phyloP scores from a whole-genome alignment of 2,329 filamentous ascomycete species.

The Cercospora beticola region DNA sequence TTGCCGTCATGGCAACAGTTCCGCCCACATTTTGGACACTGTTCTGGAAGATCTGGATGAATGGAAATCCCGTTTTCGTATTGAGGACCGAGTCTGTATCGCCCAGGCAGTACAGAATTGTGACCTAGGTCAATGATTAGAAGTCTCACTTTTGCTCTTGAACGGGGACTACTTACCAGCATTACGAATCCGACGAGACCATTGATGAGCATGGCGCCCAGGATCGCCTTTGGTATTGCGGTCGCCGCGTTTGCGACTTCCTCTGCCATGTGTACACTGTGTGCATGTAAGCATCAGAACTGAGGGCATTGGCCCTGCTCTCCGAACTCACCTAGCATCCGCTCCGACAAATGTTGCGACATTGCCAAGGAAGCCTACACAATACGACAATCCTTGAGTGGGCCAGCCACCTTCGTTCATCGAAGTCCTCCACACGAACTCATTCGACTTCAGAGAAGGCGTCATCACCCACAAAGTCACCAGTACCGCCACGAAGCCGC shows the following conservation, averaged over 20 bases:
- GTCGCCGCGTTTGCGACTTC: constrained; percentile 51
- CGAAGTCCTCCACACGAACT: constrained; percentile 35
- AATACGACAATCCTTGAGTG: constrained; percentile 38
- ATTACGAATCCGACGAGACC: constrained; percentile 50
- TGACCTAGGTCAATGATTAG: constrained; percentile 19
- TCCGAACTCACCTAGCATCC: constrained; percentile 37
- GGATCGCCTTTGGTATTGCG: constrained; percentile 51
- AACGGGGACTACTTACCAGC: constrained; percentile 35
- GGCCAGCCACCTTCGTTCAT: constrained; percentile 38
- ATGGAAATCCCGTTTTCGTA: constrained; percentile 49
- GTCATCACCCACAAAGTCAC: constrained; percentile 44
- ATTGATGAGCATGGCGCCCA: constrained; percentile 50
- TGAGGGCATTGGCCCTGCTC: background rate
- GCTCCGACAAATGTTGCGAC: constrained; percentile 41
- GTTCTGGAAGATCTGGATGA: constrained; percentile 53
- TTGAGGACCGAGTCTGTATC: constrained; percentile 44
- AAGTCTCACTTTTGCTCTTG: background rate
- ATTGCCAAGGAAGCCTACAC: constrained; percentile 39
- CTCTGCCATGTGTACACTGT: constrained; percentile 49
- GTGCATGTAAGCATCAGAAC: background rate
- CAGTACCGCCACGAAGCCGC: constrained; percentile 56
- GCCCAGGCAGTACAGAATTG: constrained; percentile 47
- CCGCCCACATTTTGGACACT: constrained; percentile 46
- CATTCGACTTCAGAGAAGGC: constrained; percentile 27
- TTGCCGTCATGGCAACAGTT: constrained; percentile 49